phyloP scores from a whole-genome alignment of 2,329 filamentous ascomycete species.

The Colletotrichum sp. region DNA sequence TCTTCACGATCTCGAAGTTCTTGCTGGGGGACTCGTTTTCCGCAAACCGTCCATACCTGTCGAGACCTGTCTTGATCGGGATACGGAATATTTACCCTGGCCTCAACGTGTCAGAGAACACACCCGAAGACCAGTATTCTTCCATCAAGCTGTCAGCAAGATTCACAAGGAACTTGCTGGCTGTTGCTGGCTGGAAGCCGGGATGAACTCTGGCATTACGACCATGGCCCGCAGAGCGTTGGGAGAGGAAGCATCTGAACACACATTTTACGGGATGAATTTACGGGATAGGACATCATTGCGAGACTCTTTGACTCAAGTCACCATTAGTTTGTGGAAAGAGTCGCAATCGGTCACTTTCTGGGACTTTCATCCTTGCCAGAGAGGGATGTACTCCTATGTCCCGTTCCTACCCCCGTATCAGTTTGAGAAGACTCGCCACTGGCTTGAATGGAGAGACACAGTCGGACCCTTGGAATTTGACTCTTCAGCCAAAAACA shows the following conservation, averaged over 20 bases:
- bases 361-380: slow-evolving; percentile 1
- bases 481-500: neutral
- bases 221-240: slow-evolving; percentile 35
- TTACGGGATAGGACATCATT: neutral
- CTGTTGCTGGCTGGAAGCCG: slow-evolving; percentile 46
- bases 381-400: slow-evolving; percentile 25
- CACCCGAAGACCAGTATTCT: slow-evolving; percentile 48
- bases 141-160: slow-evolving; percentile 44
- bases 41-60: neutral
- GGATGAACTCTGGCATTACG: slow-evolving; percentile 40
- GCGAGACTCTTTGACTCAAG: neutral
- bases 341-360: neutral
- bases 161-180: slow-evolving; percentile 32
- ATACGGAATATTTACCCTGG: neutral
- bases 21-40: slow-evolving; percentile 23
- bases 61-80: neutral
- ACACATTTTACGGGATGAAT: neutral
- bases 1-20: slow-evolving; percentile 25
- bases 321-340: neutral
- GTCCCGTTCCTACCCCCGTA: slow-evolving; percentile 42
- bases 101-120: slow-evolving; percentile 34
- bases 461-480: neutral
- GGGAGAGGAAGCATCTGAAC: neutral
- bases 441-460: slow-evolving; percentile 41
- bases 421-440: slow-evolving; percentile 43